These are phyloP conservation scores for Telfairia occidentalis DNA, from an alignment of 331 rosid species.

Conservation along the genomic window DNA sequence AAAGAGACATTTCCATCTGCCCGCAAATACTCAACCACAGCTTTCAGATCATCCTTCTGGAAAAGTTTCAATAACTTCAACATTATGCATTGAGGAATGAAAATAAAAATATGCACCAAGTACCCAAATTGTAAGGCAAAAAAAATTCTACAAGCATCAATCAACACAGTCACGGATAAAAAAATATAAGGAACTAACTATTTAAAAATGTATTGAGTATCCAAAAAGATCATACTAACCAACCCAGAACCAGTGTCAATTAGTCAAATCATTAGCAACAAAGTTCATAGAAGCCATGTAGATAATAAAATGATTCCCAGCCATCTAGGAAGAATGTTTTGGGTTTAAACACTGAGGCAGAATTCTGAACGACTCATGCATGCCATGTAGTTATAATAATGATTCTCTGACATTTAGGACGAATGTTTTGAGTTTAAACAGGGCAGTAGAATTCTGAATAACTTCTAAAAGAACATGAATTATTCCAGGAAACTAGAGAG, in stretches of 20 bases:
- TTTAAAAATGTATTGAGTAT: not conserved
- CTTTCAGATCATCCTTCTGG: constrained; percentile 84
- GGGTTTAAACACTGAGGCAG: not conserved
- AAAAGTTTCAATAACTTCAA: constrained; percentile 6
- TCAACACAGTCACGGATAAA: not conserved
- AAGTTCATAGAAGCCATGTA: not conserved
- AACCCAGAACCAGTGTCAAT: not conserved
- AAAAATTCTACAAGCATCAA: not conserved
- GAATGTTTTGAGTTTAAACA: not conserved
- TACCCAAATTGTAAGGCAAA: not conserved
- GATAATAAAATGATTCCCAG: no score
- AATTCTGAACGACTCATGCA: not conserved
- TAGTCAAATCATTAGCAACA: not conserved
- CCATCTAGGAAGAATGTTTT: no score
- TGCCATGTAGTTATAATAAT: not conserved
- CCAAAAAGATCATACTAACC: not conserved
- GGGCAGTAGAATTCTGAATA: not conserved
- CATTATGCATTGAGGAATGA: constrained; percentile 5
- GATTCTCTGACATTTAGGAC: not conserved
- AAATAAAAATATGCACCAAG: constrained; percentile 16
- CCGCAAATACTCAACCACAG: constrained; percentile 76
- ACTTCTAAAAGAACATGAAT: not conserved
- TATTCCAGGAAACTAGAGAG: not conserved
- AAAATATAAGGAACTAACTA: not conserved
- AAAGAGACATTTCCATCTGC: constrained; percentile 80